Conservation (phyloP, 2,329 filamentous ascomycete genomes). For the Claviceps fusiformis region DNA sequence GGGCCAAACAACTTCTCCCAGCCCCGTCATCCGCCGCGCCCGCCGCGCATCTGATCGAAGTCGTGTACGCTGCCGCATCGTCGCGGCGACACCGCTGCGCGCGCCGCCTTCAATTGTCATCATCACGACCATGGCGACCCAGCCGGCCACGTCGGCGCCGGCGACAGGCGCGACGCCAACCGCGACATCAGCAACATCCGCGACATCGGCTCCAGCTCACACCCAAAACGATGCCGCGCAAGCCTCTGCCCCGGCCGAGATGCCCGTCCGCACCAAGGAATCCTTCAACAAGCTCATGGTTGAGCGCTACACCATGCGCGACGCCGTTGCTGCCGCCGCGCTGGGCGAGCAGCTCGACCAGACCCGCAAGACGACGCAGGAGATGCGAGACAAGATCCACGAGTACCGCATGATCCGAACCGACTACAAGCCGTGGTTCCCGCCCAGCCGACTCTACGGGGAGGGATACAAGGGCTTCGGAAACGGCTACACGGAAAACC, state of each 20-base stretch:
- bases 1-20: constrained; percentile 6
- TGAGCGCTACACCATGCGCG: constrained; percentile 39
- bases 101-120: constrained; percentile 14
- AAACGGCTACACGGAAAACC: constrained; percentile 68
- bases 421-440: constrained; percentile 42
- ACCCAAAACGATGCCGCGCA: constrained; percentile 15
- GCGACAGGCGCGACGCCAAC: constrained; percentile 20
- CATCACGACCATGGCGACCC: constrained; percentile 28
- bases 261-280: constrained; percentile 40
- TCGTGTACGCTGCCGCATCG: constrained; percentile 16
- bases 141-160: constrained; percentile 23
- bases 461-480: constrained; percentile 79
- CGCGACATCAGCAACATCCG: constrained; percentile 15
- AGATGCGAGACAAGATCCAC: constrained; percentile 53
- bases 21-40: constrained; percentile 6
- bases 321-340: constrained; percentile 39
- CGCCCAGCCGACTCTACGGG: constrained; percentile 46
- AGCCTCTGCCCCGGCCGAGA: constrained; percentile 12
- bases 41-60: constrained; percentile 4
- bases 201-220: constrained; percentile 8
- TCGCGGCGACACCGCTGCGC: constrained; percentile 24
- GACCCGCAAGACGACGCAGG: constrained; percentile 42
- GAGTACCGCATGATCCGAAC: constrained; percentile 52
- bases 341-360: constrained; percentile 37
- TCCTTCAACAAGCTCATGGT: constrained; percentile 39